Evolutionary conservation across 345 rosid species (phyloP).

Genomic region (Schrenkiella parvula): DNA sequence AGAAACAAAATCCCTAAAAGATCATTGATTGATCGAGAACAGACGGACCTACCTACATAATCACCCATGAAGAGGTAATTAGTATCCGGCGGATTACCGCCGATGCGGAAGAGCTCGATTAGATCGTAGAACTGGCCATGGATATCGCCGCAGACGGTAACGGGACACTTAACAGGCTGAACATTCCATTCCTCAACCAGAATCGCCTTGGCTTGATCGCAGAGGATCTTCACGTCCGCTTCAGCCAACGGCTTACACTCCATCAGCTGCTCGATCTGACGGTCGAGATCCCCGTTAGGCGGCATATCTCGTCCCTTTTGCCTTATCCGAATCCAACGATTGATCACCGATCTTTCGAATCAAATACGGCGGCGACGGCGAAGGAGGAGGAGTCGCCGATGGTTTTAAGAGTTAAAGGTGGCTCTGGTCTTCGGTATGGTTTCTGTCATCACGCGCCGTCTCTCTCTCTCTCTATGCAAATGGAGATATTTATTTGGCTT

Average conservation of each 20-base stretch:
- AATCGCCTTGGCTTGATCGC: conserved; percentile 97
- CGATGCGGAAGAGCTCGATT: conserved; percentile 92
- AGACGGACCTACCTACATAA: conserved; percentile 71
- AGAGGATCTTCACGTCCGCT: conserved; percentile 86
- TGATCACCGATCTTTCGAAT: neutral
- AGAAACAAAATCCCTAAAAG: neutral
- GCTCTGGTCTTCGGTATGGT: conserved; percentile 10
- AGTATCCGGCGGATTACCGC: conserved; percentile 94
- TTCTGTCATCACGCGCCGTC: conserved; percentile 19
- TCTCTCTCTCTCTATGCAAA: neutral
- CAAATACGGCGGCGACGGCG: conserved; percentile 3
- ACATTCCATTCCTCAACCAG: conserved; percentile 99
- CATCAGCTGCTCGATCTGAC: conserved; percentile 98
- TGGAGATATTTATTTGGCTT: neutral
- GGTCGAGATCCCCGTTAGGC: conserved; percentile 91
- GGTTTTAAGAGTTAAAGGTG: conserved; percentile 2
- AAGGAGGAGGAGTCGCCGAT: neutral
- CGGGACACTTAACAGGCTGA: conserved; percentile 98
- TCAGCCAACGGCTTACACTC: conserved; percentile 91
- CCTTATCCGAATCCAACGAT: neutral
- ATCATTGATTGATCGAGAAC: neutral
- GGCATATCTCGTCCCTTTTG: conserved; percentile 45
- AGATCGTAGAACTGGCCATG: conserved; percentile 99
- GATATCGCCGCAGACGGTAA: conserved; percentile 96
- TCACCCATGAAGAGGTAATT: conserved; percentile 99